Evolutionary conservation across 441 rosid genomes (phyloP), one percentile per base, ranked within the genome.

Genomic region (Theobroma grandiflorum): DNA sequence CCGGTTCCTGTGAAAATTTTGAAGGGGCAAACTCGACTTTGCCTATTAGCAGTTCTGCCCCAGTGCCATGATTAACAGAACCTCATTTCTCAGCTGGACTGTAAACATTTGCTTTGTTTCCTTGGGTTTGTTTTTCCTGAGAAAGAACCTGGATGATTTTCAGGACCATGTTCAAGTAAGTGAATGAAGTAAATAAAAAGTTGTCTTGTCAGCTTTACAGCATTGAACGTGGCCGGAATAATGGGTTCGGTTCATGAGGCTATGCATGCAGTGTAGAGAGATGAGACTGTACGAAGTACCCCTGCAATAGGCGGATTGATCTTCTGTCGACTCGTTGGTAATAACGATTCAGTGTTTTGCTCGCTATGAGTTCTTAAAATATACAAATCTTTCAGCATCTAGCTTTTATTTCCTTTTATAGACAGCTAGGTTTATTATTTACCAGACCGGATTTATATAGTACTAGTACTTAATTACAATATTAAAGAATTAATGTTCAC

Each of bases 91-190:
- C 62, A 57, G 12, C 31, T 22, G 40, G 14, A 74, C 67, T 42
- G 33, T 26, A 42, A 74, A 33, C 47, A 4, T n/a, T 26, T 33
- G 49, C n/a, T 57, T 53, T 57, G 20, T n/a, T 9, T 38, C 12
- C 43, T 55, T 52, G 1, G 8, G n/a, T 31, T 52, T 35, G 31
- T 10, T 59, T 6, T n/a, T 40, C 22, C 15, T 55, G 4, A 9
- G 20, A 22, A 75, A 59, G 86, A 78, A 84, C 72, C 78, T 75
- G 72, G 84, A 79, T 50, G 84, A 11, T 10, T 61, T 78, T 33
- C 15, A n/a, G 68, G 72, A 53, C 18, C 20, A 63, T 40, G 67
- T 79, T 79, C 83, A 65, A 49, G 22, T 64, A 4, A 57, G 9
- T 12, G 12, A 47, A 5, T 3, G 5, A 26, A 68, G 4, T 10